phyloP scores from a whole-genome alignment of 2,329 filamentous ascomycete genomes.

The Stagonosporopsis vannaccii region DNA sequence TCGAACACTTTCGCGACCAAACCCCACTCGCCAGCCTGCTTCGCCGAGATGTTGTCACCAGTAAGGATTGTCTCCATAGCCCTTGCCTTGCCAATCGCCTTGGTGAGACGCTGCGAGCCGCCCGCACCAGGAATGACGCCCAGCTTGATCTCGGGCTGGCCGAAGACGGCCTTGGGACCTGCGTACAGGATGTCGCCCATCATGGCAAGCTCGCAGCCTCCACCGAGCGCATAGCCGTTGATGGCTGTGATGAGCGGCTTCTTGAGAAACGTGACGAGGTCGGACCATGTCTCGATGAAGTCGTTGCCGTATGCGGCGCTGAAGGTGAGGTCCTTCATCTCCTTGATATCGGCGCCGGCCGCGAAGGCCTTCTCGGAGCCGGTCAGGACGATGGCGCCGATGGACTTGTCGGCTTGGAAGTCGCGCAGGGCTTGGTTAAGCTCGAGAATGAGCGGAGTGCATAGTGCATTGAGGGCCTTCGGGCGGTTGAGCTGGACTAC shows the following conservation, averaged over 20 bases:
- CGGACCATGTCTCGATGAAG: constrained; percentile 96
- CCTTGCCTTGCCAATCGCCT: constrained; percentile 60
- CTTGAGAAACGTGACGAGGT: constrained; percentile 82
- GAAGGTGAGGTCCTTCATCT: constrained; percentile 95
- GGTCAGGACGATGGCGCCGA: constrained; percentile 69
- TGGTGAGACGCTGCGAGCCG: constrained; percentile 86
- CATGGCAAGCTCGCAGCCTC: constrained; percentile 94
- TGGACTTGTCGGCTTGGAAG: constrained; percentile 42
- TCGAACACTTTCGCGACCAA: constrained; percentile 84
- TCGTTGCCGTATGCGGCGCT: constrained; percentile 83
- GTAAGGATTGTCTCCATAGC: constrained; percentile 59
- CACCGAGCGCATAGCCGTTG: constrained; percentile 91
- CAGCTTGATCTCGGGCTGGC: constrained; percentile 96
- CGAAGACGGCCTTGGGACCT: constrained; percentile 84
- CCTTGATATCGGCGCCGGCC: constrained; percentile 96
- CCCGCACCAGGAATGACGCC: constrained; percentile 92
- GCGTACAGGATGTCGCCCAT: constrained; percentile 98
- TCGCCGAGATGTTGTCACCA: constrained; percentile 75
- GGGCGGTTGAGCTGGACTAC: constrained; percentile 91
- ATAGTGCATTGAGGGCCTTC: constrained; percentile 94
- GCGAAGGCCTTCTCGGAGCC: constrained; percentile 82
- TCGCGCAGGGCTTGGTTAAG: constrained; percentile 59
- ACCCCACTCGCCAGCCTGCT: constrained; percentile 88
- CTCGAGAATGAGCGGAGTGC: constrained; percentile 87
- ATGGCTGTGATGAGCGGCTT: constrained; percentile 95